These are phyloP conservation scores for Baorangia bicolor DNA, from an alignment of 768 basidiomycete species.

Conservation along the genomic window DNA sequence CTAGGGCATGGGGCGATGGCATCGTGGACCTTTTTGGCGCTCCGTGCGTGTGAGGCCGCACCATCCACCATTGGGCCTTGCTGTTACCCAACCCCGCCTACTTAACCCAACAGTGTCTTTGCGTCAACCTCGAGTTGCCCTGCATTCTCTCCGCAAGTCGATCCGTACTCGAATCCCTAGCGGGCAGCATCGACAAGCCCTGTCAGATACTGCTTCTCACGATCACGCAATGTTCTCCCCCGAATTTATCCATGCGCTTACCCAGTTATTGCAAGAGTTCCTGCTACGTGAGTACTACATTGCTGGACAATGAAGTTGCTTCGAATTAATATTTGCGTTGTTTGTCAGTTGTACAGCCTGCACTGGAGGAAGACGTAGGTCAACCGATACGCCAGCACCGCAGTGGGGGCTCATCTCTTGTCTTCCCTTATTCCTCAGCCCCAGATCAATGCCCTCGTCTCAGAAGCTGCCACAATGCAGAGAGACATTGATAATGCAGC, in stretches of 20 bases:
- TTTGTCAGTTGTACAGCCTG: neutral
- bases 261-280: neutral
- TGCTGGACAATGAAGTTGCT: neutral
- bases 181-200: too few relatives aligned
- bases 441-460: too few relatives aligned
- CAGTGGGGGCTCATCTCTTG: neutral
- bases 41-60: neutral
- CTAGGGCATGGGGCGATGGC: too few relatives aligned
- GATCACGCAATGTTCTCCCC: neutral
- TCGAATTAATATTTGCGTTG: neutral
- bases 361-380: neutral
- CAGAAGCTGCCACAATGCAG: neutral
- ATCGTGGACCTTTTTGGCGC: neutral
- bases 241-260: neutral
- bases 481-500: constrained; percentile 1
- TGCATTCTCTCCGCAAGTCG: neutral
- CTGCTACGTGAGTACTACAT: neutral
- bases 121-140: neutral
- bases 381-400: neutral
- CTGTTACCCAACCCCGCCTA: neutral
- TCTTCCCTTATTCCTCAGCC: neutral
- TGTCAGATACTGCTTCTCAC: too few relatives aligned
- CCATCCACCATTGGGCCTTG: too few relatives aligned
- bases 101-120: neutral
- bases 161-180: neutral